These are phyloP conservation scores for Sutorius eximius DNA, from an alignment of 1,284 basidiomycete species.

Conservation along the genomic window DNA sequence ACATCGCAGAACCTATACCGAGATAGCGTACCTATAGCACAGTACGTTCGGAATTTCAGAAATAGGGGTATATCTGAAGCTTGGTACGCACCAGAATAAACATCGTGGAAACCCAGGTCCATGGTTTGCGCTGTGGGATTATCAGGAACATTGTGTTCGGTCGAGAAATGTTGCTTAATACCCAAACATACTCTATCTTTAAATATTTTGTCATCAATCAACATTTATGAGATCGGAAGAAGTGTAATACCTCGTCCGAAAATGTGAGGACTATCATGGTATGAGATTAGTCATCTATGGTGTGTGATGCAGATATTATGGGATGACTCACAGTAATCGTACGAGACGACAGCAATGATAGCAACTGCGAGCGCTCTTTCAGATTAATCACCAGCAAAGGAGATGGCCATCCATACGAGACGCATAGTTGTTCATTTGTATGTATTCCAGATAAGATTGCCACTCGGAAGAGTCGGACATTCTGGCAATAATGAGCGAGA, in stretches of 20 bases:
- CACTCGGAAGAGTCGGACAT: not conserved
- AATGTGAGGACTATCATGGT: constrained; percentile 11
- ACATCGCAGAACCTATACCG: not conserved
- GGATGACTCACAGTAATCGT: constrained; percentile 7
- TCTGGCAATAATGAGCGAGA: not conserved
- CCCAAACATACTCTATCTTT: constrained; percentile 4
- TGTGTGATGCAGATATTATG: too few relatives aligned
- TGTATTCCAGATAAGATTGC: not conserved
- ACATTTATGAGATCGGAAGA: too few relatives aligned
- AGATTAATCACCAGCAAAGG: not conserved
- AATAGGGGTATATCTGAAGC: too few relatives aligned
- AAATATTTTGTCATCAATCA: not conserved
- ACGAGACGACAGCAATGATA: not conserved
- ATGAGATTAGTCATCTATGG: not conserved
- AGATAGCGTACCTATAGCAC: not conserved
- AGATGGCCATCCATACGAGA: not conserved
- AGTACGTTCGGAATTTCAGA: not conserved
- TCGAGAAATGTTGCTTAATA: not conserved
- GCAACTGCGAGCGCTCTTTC: not conserved
- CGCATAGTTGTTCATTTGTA: not conserved
- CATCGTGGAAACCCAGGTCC: not conserved
- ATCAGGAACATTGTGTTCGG: not conserved
- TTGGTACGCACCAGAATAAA: not conserved
- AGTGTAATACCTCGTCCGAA: constrained; percentile 10
- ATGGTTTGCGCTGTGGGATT: not conserved